phyloP scores from a whole-genome alignment of 1,284 basidiomycete species.

The Trichosporon sp. region DNA sequence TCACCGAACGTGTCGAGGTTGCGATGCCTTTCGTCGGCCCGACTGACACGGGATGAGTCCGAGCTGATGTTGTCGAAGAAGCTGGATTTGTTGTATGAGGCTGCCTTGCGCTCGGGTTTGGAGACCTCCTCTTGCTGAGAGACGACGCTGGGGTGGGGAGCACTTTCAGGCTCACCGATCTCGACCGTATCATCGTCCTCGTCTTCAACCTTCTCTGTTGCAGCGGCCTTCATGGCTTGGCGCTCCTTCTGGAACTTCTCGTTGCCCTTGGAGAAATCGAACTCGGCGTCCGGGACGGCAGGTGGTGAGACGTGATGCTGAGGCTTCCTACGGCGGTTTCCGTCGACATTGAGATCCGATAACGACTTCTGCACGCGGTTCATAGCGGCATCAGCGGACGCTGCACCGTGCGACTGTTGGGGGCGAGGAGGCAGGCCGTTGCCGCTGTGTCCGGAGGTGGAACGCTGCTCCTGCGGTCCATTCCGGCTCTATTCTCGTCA shows the following conservation, averaged over 20 bases:
- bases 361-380: slow-evolving; percentile 43
- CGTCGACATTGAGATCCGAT: slow-evolving; percentile 30
- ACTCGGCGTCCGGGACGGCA: slow-evolving; percentile 43
- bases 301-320: slow-evolving; percentile 22
- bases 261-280: slow-evolving; percentile 42
- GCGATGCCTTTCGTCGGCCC: slow-evolving; percentile 41
- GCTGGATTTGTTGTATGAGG: slow-evolving; percentile 38
- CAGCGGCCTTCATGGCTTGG: slow-evolving; percentile 23
- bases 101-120: slow-evolving; percentile 7
- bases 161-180: slow-evolving; percentile 26
- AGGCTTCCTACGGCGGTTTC: slow-evolving; percentile 18
- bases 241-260: slow-evolving; percentile 39
- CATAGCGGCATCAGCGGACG: slow-evolving; percentile 35
- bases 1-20: slow-evolving; percentile 48
- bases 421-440: not conserved
- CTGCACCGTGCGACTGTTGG: slow-evolving; percentile 14
- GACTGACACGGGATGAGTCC: slow-evolving; percentile 31
- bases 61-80: slow-evolving; percentile 43
- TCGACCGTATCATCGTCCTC: slow-evolving; percentile 12
- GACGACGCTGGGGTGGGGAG: slow-evolving; percentile 33
- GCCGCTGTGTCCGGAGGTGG: not conserved
- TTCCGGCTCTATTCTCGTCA: slow-evolving; percentile 17
- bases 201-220: slow-evolving; percentile 2
- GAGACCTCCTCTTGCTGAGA: slow-evolving; percentile 10
- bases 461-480: slow-evolving; percentile 1